These are phyloP conservation scores for Lodderomyces metapsilosis DNA, from an alignment of 1,139 yeast species.

Conservation along the genomic window DNA sequence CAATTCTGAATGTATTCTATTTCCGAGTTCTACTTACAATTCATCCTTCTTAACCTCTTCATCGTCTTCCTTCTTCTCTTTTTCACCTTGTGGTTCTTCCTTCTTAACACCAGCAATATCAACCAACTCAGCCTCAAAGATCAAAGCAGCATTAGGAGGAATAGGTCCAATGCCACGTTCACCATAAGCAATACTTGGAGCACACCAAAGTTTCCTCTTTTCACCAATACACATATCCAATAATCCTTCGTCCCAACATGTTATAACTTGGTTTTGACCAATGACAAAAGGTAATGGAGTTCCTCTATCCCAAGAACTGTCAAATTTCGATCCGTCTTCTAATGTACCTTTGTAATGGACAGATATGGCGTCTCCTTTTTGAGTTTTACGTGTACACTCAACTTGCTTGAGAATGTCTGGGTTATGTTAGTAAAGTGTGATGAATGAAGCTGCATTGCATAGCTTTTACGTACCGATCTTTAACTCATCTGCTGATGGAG, in stretches of 20 bases:
- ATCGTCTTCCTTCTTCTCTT: constrained; percentile 1
- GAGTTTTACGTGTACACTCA: constrained; percentile 56
- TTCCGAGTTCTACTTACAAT: constrained; percentile 11
- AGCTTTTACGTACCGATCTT: constrained; percentile 35
- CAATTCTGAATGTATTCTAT: no score
- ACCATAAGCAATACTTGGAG: constrained; percentile 78
- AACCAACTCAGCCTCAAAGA: constrained; percentile 58
- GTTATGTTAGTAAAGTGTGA: constrained; percentile 2
- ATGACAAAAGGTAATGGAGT: constrained; percentile 65
- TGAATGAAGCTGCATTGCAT: no score
- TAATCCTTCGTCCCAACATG: constrained; percentile 89
- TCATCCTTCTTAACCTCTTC: constrained; percentile 11
- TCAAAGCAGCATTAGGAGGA: constrained; percentile 69
- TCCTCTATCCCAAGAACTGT: constrained; percentile 66
- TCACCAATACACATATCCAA: constrained; percentile 83
- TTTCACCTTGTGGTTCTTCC: constrained; percentile 5
- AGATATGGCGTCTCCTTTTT: constrained; percentile 60
- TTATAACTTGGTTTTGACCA: constrained; percentile 76
- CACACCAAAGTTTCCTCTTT: constrained; percentile 73
- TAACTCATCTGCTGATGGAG: constrained; percentile 19
- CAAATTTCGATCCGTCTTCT: constrained; percentile 69
- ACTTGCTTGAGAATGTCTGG: constrained; percentile 33
- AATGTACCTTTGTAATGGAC: constrained; percentile 78
- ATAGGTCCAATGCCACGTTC: constrained; percentile 73
- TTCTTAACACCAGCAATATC: constrained; percentile 36